These are phyloP conservation scores for Croton laevigatus DNA, from an alignment of 441 rosid genomes.

Conservation along the genomic window DNA sequence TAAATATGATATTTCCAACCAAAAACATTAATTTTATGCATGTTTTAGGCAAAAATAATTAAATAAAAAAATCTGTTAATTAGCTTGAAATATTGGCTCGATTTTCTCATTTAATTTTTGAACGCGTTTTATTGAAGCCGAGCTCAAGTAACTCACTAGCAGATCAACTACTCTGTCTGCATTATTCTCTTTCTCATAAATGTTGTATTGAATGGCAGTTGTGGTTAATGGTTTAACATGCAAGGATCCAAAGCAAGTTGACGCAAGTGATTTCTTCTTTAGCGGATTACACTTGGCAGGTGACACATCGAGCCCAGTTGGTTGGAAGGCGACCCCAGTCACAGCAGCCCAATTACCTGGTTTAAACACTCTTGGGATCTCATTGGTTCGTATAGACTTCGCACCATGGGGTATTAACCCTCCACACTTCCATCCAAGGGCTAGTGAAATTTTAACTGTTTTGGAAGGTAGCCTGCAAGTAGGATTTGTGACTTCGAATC, in stretches of 20 bases:
- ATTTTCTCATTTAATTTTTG: too few species aligned
- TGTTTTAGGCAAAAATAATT: too few species aligned
- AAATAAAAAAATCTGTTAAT: too few species aligned
- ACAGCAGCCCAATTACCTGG: slow-evolving; percentile 2
- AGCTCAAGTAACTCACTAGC: too few species aligned
- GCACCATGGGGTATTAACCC: slow-evolving; percentile 7
- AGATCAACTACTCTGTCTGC: too few species aligned
- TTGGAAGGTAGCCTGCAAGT: background rate
- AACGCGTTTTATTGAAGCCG: too few species aligned
- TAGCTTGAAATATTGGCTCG: too few species aligned
- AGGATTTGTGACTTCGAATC: slow-evolving; percentile 15
- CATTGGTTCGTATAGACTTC: too few species aligned
- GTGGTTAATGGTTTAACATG: background rate
- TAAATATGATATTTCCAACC: too few species aligned
- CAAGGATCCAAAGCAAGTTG: background rate
- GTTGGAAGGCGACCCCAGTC: background rate
- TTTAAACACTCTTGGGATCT: slow-evolving; percentile 11
- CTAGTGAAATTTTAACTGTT: background rate
- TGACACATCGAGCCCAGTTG: slow-evolving; percentile 7
- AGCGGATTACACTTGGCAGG: background rate
- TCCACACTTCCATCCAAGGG: slow-evolving; percentile 14
- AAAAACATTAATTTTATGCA: too few species aligned
- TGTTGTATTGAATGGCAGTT: too few species aligned
- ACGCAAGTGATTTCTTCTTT: background rate
- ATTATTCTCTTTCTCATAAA: too few species aligned